Percentiles rank a stretch among this genome's conserved stretches.
Evolutionary conservation across 306 rosid species (phyloP).

Genomic region (Vicia sativa): DNA sequence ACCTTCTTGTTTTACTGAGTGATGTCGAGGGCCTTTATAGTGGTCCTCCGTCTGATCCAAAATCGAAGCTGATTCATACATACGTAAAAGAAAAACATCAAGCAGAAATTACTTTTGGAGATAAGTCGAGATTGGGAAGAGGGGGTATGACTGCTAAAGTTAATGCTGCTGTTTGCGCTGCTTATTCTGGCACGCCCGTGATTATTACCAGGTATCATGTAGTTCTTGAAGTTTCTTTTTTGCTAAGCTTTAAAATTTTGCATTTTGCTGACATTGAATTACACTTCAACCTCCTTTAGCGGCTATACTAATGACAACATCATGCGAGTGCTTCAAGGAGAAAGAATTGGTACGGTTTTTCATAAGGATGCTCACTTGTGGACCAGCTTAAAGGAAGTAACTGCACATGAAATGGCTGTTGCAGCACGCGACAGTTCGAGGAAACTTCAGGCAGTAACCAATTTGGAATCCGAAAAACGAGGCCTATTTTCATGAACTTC

Average conservation of each 20-base stretch:
- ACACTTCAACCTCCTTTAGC: slow-evolving; percentile 43
- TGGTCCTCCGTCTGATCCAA: slow-evolving; percentile 84
- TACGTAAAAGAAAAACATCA: slow-evolving; percentile 77
- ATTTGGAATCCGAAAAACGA: slow-evolving; percentile 9
- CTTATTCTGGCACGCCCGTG: slow-evolving; percentile 79
- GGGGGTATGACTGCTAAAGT: slow-evolving; percentile 97
- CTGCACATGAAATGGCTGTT: slow-evolving; percentile 83
- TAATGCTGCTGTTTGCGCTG: slow-evolving; percentile 76
- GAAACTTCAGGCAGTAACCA: slow-evolving; percentile 56
- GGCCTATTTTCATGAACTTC: slow-evolving; percentile 22
- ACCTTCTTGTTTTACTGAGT: slow-evolving; percentile 80
- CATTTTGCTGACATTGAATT: slow-evolving; percentile 36
- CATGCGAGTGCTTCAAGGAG: slow-evolving; percentile 76
- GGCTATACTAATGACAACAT: slow-evolving; percentile 78
- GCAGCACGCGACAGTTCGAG: slow-evolving; percentile 70
- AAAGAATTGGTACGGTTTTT: slow-evolving; percentile 79
- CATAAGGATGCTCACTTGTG: slow-evolving; percentile 86
- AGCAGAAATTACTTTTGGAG: slow-evolving; percentile 77
- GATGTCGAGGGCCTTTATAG: slow-evolving; percentile 92
- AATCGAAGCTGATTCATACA: slow-evolving; percentile 77
- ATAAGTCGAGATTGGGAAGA: slow-evolving; percentile 83
- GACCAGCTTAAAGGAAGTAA: slow-evolving; percentile 63
- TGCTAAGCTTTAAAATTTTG: neutral
- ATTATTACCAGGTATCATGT: slow-evolving; percentile 75
- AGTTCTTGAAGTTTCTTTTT: neutral